phyloP scores from a whole-genome alignment of 1,284 basidiomycete genomes.

The Ceratobasidium sp. region DNA sequence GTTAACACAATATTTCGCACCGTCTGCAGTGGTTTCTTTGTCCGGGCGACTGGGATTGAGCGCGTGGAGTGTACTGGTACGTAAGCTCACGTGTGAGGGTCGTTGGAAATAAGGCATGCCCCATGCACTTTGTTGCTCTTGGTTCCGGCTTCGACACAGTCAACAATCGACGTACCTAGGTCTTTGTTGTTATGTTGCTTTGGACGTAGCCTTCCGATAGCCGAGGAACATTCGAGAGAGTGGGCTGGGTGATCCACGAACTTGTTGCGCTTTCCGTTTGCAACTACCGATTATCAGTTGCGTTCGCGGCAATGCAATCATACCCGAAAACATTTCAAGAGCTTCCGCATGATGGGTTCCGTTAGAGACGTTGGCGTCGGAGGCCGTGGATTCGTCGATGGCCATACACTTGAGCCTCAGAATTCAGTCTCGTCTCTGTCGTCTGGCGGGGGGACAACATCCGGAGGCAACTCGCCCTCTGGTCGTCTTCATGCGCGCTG shows the following conservation, averaged over 20 bases:
- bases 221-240: not conserved
- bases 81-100: not conserved
- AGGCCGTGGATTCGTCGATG: not conserved
- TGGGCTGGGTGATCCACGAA: slow-evolving; percentile 11
- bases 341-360: not conserved
- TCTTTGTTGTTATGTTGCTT: not conserved
- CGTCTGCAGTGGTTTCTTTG: not conserved
- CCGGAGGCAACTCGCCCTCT: not conserved
- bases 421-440: not conserved
- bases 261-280: not conserved
- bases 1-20: too few species aligned
- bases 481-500: not conserved
- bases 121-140: not conserved
- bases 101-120: not conserved
- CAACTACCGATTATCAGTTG: slow-evolving; percentile 23
- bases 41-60: not conserved
- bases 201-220: not conserved
- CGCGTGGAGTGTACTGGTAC: not conserved
- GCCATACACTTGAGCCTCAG: not conserved
- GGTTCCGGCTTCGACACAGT: not conserved
- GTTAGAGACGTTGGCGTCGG: not conserved
- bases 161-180: not conserved
- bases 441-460: not conserved
- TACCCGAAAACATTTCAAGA: not conserved
- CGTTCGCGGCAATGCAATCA: not conserved